phyloP scores from a whole-genome alignment of 345 rosid genomes.

The Lagerstroemia speciosa region DNA sequence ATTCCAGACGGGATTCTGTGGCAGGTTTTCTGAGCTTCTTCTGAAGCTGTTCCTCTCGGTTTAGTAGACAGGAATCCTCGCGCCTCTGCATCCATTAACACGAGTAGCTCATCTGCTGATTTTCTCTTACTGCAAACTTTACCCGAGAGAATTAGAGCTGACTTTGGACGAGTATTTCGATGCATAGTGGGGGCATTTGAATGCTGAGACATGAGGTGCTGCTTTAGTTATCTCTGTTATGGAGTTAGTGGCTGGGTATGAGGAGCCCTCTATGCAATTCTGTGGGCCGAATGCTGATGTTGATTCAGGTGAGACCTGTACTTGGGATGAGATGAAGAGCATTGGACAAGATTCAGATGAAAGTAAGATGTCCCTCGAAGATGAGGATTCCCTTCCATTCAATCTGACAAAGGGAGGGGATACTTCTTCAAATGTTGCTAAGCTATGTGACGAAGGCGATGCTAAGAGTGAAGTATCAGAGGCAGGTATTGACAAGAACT shows the following conservation, averaged over 20 bases:
- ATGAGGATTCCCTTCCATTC: slow-evolving; percentile 19
- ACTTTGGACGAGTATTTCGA: too few species aligned
- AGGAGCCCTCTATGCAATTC: slow-evolving; percentile 25
- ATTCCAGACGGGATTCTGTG: neutral
- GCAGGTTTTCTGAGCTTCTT: neutral
- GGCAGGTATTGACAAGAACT: slow-evolving; percentile 11
- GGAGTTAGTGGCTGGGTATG: slow-evolving; percentile 13
- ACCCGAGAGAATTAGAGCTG: too few species aligned
- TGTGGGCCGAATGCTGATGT: slow-evolving; percentile 9
- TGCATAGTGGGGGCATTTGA: neutral
- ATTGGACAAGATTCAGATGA: slow-evolving; percentile 13
- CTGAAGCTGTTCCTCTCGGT: neutral
- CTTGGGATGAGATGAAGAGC: slow-evolving; percentile 7
- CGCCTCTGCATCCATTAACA: too few species aligned
- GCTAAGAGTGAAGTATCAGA: slow-evolving; percentile 14
- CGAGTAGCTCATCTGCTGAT: too few species aligned
- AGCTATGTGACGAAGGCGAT: slow-evolving; percentile 7
- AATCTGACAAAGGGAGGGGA: slow-evolving; percentile 12
- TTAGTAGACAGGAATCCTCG: too few species aligned
- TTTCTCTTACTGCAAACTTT: too few species aligned
- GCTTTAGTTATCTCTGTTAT: neutral
- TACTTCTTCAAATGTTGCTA: slow-evolving; percentile 3
- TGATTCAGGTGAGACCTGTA: slow-evolving; percentile 5
- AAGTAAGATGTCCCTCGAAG: slow-evolving; percentile 21
- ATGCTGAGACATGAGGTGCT: neutral